Evolutionary conservation across 305 asterid species (phyloP).

Genomic region (Fraxinus sp.): DNA sequence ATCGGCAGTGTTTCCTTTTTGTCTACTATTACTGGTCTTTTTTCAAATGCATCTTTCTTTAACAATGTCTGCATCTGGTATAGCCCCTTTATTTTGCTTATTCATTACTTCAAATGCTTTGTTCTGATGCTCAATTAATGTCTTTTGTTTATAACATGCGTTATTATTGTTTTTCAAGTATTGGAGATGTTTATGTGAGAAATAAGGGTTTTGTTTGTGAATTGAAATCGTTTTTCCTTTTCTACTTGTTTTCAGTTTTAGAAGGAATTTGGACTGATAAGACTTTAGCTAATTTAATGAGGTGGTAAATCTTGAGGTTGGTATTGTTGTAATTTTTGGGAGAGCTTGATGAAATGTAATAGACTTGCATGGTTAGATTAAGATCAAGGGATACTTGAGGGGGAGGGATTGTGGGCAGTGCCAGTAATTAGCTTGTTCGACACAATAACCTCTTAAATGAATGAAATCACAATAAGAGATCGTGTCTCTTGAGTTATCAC

Average conservation of each 20-base stretch:
- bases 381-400: not conserved
- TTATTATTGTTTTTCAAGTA: not conserved
- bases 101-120: conserved; percentile 10
- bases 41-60: conserved; percentile 35
- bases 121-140: conserved; percentile 15
- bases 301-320: conserved; percentile 4
- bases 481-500: not conserved
- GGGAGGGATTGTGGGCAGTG: not conserved
- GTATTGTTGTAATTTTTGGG: conserved; percentile 19
- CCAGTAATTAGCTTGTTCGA: not conserved
- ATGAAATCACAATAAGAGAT: not conserved
- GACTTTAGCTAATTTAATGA: not conserved
- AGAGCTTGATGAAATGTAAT: not conserved
- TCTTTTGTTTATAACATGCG: not conserved
- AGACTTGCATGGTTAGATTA: not conserved
- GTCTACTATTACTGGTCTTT: conserved; percentile 31
- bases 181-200: not conserved
- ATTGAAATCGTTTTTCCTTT: not conserved
- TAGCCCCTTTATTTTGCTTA: conserved; percentile 15
- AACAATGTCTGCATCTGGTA: conserved; percentile 51
- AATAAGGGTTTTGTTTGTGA: conserved; percentile 14
- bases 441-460: not conserved
- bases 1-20: conserved; percentile 33
- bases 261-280: conserved; percentile 16
- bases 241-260: not conserved